Conservation (phyloP, 768 basidiomycete species). For the Macrolepiota albuminosa region DNA sequence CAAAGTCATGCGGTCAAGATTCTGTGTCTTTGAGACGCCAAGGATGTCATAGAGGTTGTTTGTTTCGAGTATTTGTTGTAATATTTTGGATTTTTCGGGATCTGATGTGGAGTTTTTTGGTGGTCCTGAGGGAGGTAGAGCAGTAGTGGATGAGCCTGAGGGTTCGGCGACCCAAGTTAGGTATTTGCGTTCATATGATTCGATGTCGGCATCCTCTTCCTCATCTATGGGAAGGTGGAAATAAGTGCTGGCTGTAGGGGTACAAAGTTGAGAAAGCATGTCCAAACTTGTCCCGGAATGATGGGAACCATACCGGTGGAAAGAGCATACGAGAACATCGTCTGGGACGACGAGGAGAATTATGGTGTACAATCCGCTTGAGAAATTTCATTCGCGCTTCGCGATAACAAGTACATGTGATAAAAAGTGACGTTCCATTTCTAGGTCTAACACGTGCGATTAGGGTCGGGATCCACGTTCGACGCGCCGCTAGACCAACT, state of each 20-base stretch:
- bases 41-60: slow-evolving; percentile 74
- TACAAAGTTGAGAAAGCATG: slow-evolving; percentile 1
- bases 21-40: slow-evolving; percentile 47
- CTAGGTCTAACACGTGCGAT: slow-evolving; percentile 46
- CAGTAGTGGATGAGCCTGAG: slow-evolving; percentile 21
- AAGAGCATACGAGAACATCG: slow-evolving; percentile 44
- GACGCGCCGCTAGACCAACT: slow-evolving; percentile 17
- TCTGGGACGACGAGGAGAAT: slow-evolving; percentile 8
- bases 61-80: slow-evolving; percentile 51
- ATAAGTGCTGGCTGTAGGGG: slow-evolving; percentile 48
- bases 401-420: slow-evolving; percentile 51
- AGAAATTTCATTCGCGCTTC: slow-evolving; percentile 22
- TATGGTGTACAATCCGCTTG: not conserved
- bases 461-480: not conserved
- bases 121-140: slow-evolving; percentile 4
- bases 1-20: slow-evolving; percentile 57
- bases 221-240: slow-evolving; percentile 64
- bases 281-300: not conserved
- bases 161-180: slow-evolving; percentile 45
- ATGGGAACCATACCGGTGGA: slow-evolving; percentile 29
- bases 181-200: slow-evolving; percentile 40
- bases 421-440: slow-evolving; percentile 9
- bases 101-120: slow-evolving; percentile 2
- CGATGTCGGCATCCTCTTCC: slow-evolving; percentile 43
- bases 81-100: slow-evolving; percentile 21